Evolutionary conservation across 2,329 filamentous ascomycete species (phyloP), one percentile per base, ranked within the genome.

Genomic region (Cercospora canescens): DNA sequence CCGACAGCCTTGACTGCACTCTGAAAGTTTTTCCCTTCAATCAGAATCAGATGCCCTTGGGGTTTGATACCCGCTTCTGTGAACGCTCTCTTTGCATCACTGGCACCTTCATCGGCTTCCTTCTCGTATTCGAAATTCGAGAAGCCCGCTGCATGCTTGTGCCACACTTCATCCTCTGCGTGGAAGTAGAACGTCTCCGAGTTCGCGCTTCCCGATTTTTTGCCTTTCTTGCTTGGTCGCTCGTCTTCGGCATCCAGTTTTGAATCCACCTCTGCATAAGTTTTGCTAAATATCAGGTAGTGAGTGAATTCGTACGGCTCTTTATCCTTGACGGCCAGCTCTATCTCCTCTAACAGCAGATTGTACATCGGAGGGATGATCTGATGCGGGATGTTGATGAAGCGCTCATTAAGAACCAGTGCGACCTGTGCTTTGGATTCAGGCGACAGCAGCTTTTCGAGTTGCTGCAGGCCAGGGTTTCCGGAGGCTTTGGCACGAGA

Each of bases 351-450:
- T 57, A 92, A 83, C 59, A 99, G 87, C 93, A 97, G 97, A 59
- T 86, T 88, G 85, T 97, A 98, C 88, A 98, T 91, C 4, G 95
- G 94, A 32, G 95, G 94, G 14, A 93, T 88, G 69, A 97, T 89
- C 79, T 98, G 92, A 16, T 92, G 85, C n/a, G 95, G 95, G 84
- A 97, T 94, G 82, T 99, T 99, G 83, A 99, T 93, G 74, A 98
- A 84, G 24, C 94, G 89, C 79, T 99, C 95, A 2, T 93, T 92
- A n/a, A 99, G 84, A 30, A 99, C 86, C 16, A 99, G 83, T 3
- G 93, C 95, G 64, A 97, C 86, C 63, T 93, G 88, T 0, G 79
- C 72, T 48, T 57, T 39, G 0, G 63, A 59, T 2, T 74, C 69
- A 16, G 76, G 66, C 6, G 74, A 64, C 16, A 85, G 77, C 7